phyloP scores from a whole-genome alignment of 192 early-diverging fungal genomes.

The Backusella parvicylindrica region DNA sequence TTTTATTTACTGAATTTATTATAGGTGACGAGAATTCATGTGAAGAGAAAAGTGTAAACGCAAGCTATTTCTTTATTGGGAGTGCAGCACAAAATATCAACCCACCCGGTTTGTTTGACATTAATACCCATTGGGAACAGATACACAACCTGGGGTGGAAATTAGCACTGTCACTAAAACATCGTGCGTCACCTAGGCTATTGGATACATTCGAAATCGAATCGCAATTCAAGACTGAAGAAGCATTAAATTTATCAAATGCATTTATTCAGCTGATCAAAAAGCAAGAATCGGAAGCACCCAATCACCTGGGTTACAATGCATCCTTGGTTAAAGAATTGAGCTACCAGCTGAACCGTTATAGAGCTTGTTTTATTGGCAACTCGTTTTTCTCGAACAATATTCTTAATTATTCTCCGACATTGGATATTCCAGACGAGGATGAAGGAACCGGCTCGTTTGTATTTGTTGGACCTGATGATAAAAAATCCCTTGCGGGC shows the following conservation, averaged over 20 bases:
- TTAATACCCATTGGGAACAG: constrained; percentile 17
- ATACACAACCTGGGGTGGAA: constrained; percentile 20
- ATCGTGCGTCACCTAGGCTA: constrained; percentile 13
- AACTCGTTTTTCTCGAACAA: not conserved
- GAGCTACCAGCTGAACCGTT: not conserved
- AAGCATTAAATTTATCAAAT: not conserved
- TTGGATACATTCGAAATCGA: constrained; percentile 23
- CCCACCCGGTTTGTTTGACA: constrained; percentile 10
- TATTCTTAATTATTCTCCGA: not conserved
- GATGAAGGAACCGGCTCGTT: not conserved
- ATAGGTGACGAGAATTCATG: constrained; percentile 2
- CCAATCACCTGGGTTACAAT: not conserved
- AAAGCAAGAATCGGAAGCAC: not conserved
- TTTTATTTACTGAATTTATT: not conserved
- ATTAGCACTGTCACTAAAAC: constrained; percentile 1
- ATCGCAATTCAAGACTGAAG: not conserved
- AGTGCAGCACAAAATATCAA: constrained; percentile 15
- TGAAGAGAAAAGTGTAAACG: constrained; percentile 12
- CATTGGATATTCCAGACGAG: not conserved
- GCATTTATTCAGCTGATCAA: not conserved
- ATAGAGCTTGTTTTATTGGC: constrained; percentile 4
- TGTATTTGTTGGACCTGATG: not conserved
- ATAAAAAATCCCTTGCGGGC: not conserved
- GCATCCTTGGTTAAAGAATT: not conserved
- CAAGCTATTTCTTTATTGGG: constrained; percentile 19